Base-by-base conservation (phyloP, 1,139 yeast species). In the Taphrina betulina region DNA sequence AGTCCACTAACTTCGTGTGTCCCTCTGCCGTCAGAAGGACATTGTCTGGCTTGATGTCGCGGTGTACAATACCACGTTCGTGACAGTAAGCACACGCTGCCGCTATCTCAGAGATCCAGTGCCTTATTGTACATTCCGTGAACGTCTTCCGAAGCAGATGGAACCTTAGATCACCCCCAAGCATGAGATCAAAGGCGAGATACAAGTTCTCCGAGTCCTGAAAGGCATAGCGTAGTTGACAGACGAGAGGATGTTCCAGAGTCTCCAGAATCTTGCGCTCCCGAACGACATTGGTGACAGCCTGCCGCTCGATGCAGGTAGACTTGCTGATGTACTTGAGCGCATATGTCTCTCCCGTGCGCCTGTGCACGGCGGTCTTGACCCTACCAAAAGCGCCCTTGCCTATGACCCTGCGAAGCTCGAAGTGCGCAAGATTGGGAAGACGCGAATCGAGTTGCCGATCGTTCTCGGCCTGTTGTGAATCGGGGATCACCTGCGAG, bases 101-200 rank as follows among this genome's bases (percentile, higher is more conserved):
- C 48, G 82, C 74, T 58, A 82, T 74, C 67, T 83, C 89, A 20
- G 87, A 84, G 60, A 81, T 79, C 68, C 83, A 81, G 65, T 81
- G 79, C 57, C 82, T 72, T 29, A 85, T 78, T 40, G 83, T 79
- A 40, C 77, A 76, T 65, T 88, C 96, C 23, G 72, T 72, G 28
- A 78, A 65, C 4, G 78, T 74, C 33, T 74, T 75, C 31, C 72
- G 72, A 58, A 79, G 78, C 61, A 88, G 73, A 70, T 88, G 95
- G 64, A 79, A 85, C 64, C 90, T 84, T 38, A 88, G 69, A 67
- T 88, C 96, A 5, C 96, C 96, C n/a, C 95, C 95, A 37, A 84
- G 85, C 59, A 86, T 78, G 65, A 84, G 85, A 64, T 88, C 95
- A 58, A 88, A 71, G 10, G 86, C 77, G 57, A 88, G 70, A 28